These are phyloP conservation scores for Alopecurus myosuroides DNA, from an alignment of 176 grass and related monocot species.

Conservation along the genomic window DNA sequence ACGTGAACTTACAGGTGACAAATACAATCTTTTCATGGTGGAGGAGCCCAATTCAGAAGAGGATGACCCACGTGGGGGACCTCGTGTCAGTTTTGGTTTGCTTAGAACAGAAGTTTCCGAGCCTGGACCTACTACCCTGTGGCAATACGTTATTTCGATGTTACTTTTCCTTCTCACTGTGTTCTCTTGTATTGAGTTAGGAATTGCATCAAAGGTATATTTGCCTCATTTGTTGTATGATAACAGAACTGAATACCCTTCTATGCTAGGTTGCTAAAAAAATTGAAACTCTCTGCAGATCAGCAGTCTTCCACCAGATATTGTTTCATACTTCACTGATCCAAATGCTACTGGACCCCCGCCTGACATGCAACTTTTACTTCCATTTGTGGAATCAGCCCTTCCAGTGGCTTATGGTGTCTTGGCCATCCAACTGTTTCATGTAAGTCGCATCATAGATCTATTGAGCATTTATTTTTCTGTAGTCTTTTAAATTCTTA, in stretches of 20 bases:
- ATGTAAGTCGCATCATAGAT: conserved; percentile 53
- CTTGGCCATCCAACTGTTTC: conserved; percentile 85
- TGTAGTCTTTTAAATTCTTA: conserved; percentile 12
- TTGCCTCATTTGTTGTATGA: conserved; percentile 21
- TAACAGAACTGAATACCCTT: conserved; percentile 17
- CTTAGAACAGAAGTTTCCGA: conserved; percentile 96
- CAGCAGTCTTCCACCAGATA: conserved; percentile 85
- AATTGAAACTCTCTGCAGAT: conserved; percentile 53
- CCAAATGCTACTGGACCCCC: conserved; percentile 88
- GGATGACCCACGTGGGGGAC: conserved; percentile 84
- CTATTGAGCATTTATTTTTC: conserved; percentile 4
- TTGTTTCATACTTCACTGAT: conserved; percentile 96
- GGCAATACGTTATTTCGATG: conserved; percentile 97
- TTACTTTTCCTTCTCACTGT: conserved; percentile 88
- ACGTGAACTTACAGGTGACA: conserved; percentile 69
- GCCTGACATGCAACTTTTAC: conserved; percentile 87
- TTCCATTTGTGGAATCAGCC: conserved; percentile 90
- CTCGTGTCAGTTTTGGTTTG: conserved; percentile 91
- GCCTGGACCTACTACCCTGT: conserved; percentile 84
- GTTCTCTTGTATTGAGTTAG: conserved; percentile 87
- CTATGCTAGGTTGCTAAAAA: conserved; percentile 24
- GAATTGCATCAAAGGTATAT: conserved; percentile 93
- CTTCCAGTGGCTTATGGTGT: conserved; percentile 94
- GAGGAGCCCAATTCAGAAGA: conserved; percentile 92
- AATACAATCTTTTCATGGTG: conserved; percentile 98